Evolutionary conservation across 2,329 filamentous ascomycete species (phyloP).

Genomic region (Hypoxylon sp.): DNA sequence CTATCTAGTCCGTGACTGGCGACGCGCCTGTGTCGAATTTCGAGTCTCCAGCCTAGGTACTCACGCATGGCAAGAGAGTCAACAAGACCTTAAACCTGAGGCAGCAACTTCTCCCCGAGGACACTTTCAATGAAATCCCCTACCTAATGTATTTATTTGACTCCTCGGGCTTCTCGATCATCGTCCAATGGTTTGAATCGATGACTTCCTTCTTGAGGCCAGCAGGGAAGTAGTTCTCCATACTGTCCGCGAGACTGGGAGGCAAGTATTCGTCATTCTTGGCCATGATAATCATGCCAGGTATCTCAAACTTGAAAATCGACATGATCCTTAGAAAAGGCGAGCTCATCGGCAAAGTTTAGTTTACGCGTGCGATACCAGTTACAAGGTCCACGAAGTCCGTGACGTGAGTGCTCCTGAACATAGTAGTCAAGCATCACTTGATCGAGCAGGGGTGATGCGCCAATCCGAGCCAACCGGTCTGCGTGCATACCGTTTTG

Average conservation of each 20-base stretch:
- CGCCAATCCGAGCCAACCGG: neutral
- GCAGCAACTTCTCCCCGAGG: neutral
- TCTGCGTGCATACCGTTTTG: neutral
- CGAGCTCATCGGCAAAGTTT: neutral
- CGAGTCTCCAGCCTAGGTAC: too few species aligned
- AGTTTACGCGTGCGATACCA: neutral
- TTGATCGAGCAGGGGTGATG: neutral
- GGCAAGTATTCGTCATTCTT: neutral
- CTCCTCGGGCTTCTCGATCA: neutral
- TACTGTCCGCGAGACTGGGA: neutral
- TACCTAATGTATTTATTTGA: neutral
- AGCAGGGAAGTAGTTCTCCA: neutral
- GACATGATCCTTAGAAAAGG: neutral
- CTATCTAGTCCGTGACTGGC: conserved; percentile 43
- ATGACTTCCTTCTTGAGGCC: neutral
- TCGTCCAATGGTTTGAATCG: too few species aligned
- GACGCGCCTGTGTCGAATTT: neutral
- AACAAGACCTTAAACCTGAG: too few species aligned
- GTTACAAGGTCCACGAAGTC: too few species aligned
- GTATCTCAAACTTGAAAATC: neutral
- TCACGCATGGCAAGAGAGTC: too few species aligned
- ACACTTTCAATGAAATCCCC: neutral
- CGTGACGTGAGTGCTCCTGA: too few species aligned
- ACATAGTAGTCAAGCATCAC: neutral
- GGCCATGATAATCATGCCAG: neutral